Conservation (phyloP, 108 stramenopile genomes). For the Skeletonema grethae region DNA sequence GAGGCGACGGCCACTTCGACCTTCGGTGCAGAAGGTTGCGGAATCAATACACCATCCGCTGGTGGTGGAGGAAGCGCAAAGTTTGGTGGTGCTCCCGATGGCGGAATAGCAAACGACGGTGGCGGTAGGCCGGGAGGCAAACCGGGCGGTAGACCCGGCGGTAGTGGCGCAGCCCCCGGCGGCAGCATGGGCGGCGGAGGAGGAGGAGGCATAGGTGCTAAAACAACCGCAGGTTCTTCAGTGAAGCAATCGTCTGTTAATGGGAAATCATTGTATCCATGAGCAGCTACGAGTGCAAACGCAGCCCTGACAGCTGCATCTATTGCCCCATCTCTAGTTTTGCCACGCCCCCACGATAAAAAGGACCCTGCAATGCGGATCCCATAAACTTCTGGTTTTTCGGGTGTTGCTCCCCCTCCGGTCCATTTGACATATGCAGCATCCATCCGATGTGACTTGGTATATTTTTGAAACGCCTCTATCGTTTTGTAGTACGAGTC, state of each 20-base stretch:
- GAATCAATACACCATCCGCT: conserved; percentile 56
- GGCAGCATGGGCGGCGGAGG: conserved; percentile 47
- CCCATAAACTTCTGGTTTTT: conserved; percentile 77
- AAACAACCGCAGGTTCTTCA: conserved; percentile 55
- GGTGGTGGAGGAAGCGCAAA: conserved; percentile 46
- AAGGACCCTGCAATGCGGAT: conserved; percentile 75
- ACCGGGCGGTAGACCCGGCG: conserved; percentile 32
- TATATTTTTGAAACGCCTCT: conserved; percentile 85
- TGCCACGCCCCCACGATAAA: conserved; percentile 84
- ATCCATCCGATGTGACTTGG: conserved; percentile 87
- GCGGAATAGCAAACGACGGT: conserved; percentile 40
- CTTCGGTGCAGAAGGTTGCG: conserved; percentile 64
- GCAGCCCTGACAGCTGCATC: conserved; percentile 82
- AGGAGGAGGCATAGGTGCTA: conserved; percentile 67
- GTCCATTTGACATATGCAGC: conserved; percentile 75
- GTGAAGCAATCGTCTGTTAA: conserved; percentile 83
- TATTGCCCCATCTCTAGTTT: conserved; percentile 78
- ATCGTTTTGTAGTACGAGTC: conserved; percentile 74
- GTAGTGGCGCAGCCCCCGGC: conserved; percentile 24
- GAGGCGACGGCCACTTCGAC: conserved; percentile 66
- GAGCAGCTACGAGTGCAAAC: conserved; percentile 80
- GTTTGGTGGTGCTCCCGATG: conserved; percentile 25
- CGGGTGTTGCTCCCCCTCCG: conserved; percentile 61
- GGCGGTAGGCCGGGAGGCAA: conserved; percentile 53
- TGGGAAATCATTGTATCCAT: conserved; percentile 85